Evolutionary conservation across 2,329 filamentous ascomycete species (phyloP).

Genomic region (Pseudogymnoascus pannorum): DNA sequence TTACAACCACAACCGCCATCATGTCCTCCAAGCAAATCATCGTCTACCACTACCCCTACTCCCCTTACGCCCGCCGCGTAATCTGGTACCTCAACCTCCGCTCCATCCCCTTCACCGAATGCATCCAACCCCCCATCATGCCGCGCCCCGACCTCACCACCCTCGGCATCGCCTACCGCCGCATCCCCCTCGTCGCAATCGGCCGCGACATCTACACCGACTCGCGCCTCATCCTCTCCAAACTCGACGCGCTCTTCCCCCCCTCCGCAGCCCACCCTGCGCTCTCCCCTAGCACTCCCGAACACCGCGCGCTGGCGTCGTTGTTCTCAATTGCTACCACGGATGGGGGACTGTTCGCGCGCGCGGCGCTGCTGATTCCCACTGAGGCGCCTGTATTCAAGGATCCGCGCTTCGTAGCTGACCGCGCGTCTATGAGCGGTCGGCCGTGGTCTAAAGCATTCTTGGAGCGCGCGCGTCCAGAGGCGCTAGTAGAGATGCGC

Average conservation of each 20-base stretch:
- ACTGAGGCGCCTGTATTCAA: conserved; percentile 44
- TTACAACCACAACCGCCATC: conserved; percentile 4
- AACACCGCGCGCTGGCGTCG: conserved; percentile 41
- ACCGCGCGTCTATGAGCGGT: conserved; percentile 43
- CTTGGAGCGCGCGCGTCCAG: conserved; percentile 40
- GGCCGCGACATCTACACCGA: conserved; percentile 63
- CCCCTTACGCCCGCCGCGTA: conserved; percentile 56
- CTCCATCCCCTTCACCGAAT: not conserved
- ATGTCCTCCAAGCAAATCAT: conserved; percentile 42
- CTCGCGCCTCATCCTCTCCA: conserved; percentile 58
- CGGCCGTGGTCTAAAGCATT: conserved; percentile 33
- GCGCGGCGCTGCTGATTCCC: conserved; percentile 50
- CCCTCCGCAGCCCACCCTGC: conserved; percentile 29
- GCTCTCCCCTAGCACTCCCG: conserved; percentile 30
- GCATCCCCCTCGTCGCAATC: conserved; percentile 61
- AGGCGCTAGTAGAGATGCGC: conserved; percentile 48
- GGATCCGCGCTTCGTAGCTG: conserved; percentile 52
- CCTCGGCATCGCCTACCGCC: conserved; percentile 59
- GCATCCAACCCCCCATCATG: conserved; percentile 54
- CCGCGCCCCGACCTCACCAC: conserved; percentile 57
- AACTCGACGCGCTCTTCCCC: conserved; percentile 52
- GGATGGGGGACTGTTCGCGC: conserved; percentile 50
- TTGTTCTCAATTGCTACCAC: conserved; percentile 50
- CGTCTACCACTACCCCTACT: conserved; percentile 59
- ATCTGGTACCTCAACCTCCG: conserved; percentile 62